These are phyloP conservation scores for Paraconiothyrium sp. DNA, from an alignment of 2,329 filamentous ascomycete genomes.

Conservation along the genomic window DNA sequence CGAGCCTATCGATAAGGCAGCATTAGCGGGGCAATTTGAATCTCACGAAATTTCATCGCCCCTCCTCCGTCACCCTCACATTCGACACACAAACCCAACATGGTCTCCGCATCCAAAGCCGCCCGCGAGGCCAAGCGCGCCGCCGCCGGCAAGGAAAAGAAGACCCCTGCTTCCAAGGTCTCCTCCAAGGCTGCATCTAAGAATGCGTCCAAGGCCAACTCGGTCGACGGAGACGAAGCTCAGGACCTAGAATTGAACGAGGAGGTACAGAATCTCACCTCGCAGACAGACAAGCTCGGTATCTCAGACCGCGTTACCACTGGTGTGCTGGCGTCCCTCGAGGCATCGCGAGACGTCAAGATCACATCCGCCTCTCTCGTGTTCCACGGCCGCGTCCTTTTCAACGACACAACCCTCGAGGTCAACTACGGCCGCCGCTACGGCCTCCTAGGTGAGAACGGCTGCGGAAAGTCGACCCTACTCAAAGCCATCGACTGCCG, in stretches of 20 bases:
- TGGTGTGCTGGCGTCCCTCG: constrained; percentile 88
- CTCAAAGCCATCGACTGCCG: constrained; percentile 93
- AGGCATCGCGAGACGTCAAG: constrained; percentile 92
- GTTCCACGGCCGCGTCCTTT: constrained; percentile 96
- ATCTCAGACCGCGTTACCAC: constrained; percentile 98
- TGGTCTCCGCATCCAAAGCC: constrained; percentile 76
- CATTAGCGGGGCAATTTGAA: constrained; percentile 16
- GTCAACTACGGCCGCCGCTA: constrained; percentile 93
- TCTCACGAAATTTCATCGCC: constrained; percentile 24
- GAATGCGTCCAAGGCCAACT: constrained; percentile 69
- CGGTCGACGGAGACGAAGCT: constrained; percentile 77
- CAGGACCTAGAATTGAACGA: constrained; percentile 71
- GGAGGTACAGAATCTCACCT: constrained; percentile 86
- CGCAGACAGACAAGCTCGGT: constrained; percentile 96
- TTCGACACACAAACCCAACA: constrained; percentile 48
- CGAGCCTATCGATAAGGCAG: constrained; percentile 20
- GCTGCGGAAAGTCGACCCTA: constrained; percentile 97
- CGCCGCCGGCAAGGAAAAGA: constrained; percentile 75
- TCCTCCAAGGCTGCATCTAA: constrained; percentile 75
- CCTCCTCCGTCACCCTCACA: constrained; percentile 15
- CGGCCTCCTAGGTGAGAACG: constrained; percentile 96
- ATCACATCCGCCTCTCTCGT: constrained; percentile 92
- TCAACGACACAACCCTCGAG: constrained; percentile 93
- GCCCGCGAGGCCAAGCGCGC: constrained; percentile 73
- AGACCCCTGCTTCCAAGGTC: constrained; percentile 77